phyloP scores from a whole-genome alignment of 345 rosid species.

The Euphorbia tirucalli region DNA sequence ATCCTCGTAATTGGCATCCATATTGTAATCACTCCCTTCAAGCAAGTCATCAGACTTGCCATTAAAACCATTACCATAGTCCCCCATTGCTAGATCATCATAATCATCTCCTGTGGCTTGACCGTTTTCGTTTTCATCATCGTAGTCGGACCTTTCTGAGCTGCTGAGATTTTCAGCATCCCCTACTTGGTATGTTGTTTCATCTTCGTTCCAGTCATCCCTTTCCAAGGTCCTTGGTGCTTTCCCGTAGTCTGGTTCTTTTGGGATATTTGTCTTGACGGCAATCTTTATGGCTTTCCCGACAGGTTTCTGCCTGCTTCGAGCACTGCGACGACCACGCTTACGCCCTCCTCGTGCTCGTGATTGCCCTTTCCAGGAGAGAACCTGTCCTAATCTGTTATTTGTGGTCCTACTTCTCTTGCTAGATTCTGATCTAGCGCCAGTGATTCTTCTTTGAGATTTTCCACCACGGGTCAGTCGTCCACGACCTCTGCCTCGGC shows the following conservation, averaged over 20 bases:
- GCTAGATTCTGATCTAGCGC: conserved; percentile 43
- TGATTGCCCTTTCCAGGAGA: conserved; percentile 47
- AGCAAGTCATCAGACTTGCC: conserved; percentile 42
- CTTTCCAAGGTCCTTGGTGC: conserved; percentile 22
- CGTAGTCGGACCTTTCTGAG: conserved; percentile 58
- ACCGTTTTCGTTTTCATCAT: conserved; percentile 41
- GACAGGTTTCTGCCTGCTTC: conserved; percentile 46
- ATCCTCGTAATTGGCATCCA: conserved; percentile 44
- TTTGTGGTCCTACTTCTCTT: conserved; percentile 36
- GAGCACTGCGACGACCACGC: conserved; percentile 50
- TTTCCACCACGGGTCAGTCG: conserved; percentile 41
- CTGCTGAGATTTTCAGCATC: conserved; percentile 52
- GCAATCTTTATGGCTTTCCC: conserved; percentile 34
- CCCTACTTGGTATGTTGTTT: conserved; percentile 33
- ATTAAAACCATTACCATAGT: conserved; percentile 34
- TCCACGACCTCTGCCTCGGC: conserved; percentile 43
- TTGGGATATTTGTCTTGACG: conserved; percentile 20
- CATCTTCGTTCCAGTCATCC: conserved; percentile 38
- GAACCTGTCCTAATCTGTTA: conserved; percentile 24
- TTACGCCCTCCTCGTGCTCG: conserved; percentile 48
- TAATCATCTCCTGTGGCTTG: conserved; percentile 40
- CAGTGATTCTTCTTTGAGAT: conserved; percentile 31
- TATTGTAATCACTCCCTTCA: conserved; percentile 48
- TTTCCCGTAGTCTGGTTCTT: conserved; percentile 22
- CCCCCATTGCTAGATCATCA: conserved; percentile 35